Conservation (phyloP, 1,139 yeast genomes). For the Geotrichum restrictum region DNA sequence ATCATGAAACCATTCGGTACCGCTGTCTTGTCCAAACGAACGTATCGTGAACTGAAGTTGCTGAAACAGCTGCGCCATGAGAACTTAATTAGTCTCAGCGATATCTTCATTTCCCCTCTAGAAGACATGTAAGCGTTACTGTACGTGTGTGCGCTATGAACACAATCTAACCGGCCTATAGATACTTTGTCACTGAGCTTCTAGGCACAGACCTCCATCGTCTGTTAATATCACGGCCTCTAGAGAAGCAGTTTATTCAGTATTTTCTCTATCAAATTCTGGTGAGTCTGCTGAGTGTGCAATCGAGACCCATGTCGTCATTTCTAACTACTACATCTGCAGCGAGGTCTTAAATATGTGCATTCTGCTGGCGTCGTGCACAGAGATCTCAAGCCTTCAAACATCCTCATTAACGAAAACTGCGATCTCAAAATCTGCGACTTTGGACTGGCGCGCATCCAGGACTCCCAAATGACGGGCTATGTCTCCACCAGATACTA, state of each 20-base stretch:
- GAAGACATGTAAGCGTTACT: slow-evolving; percentile 61
- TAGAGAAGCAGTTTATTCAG: slow-evolving; percentile 93
- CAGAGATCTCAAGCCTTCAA: slow-evolving; percentile 89
- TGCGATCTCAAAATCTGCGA: slow-evolving; percentile 96
- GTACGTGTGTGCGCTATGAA: slow-evolving; percentile 45
- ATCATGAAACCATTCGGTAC: slow-evolving; percentile 97
- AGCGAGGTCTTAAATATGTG: slow-evolving; percentile 84
- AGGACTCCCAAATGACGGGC: slow-evolving; percentile 99
- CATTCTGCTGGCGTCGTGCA: slow-evolving; percentile 98
- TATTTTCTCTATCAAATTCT: slow-evolving; percentile 91
- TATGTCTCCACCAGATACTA: slow-evolving; percentile 95
- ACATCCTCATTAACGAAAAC: slow-evolving; percentile 87
- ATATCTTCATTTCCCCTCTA: slow-evolving; percentile 87
- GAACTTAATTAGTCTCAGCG: slow-evolving; percentile 87
- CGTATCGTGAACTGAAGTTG: slow-evolving; percentile 90
- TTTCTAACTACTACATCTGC: background rate
- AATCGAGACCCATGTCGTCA: background rate
- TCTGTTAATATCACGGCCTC: slow-evolving; percentile 82
- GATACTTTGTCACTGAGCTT: slow-evolving; percentile 88
- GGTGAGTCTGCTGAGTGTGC: slow-evolving; percentile 27
- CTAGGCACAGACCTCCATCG: slow-evolving; percentile 96
- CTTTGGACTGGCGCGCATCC: slow-evolving; percentile 93
- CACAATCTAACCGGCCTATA: slow-evolving; percentile 5
- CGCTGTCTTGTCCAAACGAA: slow-evolving; percentile 89
- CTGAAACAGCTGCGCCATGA: slow-evolving; percentile 93